Evolutionary conservation across 2,329 filamentous ascomycete species (phyloP).

Genomic region (Ophiostoma himal-ulmi): DNA sequence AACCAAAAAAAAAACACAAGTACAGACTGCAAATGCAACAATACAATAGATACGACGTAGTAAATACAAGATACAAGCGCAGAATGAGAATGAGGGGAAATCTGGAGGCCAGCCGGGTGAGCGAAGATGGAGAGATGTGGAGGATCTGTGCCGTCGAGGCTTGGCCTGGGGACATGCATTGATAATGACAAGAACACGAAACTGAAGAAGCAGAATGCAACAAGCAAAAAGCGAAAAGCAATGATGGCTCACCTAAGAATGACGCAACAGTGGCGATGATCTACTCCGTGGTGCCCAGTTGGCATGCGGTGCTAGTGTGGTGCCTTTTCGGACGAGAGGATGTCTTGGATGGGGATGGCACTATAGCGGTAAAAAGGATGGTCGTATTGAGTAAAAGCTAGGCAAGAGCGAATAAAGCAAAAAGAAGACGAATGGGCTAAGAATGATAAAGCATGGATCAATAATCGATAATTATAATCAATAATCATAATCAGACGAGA

Average conservation of each 20-base stretch:
- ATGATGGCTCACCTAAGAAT: neutral
- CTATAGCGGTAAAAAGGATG: conserved; percentile 10
- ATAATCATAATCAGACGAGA: neutral
- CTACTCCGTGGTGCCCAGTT: neutral
- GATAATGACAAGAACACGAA: neutral
- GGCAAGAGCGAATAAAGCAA: neutral
- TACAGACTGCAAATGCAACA: neutral
- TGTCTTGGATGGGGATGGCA: conserved; percentile 13
- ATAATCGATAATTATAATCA: neutral
- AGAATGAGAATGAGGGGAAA: neutral
- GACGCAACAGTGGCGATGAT: conserved; percentile 7
- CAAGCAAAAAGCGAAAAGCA: neutral
- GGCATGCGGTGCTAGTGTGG: conserved; percentile 6
- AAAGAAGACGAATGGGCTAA: neutral
- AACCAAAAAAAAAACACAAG: neutral
- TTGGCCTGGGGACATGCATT: neutral
- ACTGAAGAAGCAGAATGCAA: neutral
- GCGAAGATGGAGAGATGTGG: neutral
- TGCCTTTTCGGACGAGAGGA: conserved; percentile 22
- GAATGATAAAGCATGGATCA: neutral
- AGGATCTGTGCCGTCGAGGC: neutral
- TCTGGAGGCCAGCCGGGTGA: neutral
- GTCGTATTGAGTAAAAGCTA: neutral
- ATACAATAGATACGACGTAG: neutral
- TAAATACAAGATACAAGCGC: neutral